Conservation (phyloP, 176 grass and related monocot genomes). For the Coix lacrymajobi region DNA sequence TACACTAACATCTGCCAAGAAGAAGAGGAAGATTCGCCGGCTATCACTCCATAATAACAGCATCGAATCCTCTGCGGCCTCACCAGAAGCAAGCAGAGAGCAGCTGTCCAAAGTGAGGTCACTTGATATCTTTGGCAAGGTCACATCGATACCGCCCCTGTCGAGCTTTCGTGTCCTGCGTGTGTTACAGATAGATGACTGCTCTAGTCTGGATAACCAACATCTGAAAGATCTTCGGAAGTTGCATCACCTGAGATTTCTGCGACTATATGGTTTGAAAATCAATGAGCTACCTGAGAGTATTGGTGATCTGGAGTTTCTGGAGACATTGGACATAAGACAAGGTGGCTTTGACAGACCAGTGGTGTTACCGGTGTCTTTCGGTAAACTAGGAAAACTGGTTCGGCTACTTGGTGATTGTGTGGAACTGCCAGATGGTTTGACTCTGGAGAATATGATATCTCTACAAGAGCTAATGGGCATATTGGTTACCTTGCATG, state of each 20-base stretch:
- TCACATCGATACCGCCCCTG: neutral
- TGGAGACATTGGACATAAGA: neutral
- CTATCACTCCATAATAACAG: neutral
- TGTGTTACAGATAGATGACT: neutral
- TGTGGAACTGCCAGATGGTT: neutral
- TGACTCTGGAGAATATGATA: neutral
- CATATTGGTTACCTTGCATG: neutral
- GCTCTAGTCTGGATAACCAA: neutral
- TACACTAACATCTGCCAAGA: no score
- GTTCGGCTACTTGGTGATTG: neutral
- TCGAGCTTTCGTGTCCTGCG: neutral
- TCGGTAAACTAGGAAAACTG: neutral
- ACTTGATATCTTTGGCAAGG: neutral
- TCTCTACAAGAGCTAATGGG: neutral
- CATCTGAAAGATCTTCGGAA: neutral
- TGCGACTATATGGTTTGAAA: neutral
- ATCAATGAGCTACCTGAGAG: neutral
- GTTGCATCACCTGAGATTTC: neutral
- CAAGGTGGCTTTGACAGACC: rapidly evolving
- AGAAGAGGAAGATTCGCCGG: neutral
- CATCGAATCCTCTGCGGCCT: neutral
- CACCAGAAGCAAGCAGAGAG: neutral
- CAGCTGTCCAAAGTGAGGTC: neutral
- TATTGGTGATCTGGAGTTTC: neutral
- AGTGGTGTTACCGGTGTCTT: neutral